Percentiles rank a stretch among this genome's conserved stretches.
Evolutionary conservation across 2,329 filamentous ascomycete genomes (phyloP).

Genomic region (Cercospora nicotianae): DNA sequence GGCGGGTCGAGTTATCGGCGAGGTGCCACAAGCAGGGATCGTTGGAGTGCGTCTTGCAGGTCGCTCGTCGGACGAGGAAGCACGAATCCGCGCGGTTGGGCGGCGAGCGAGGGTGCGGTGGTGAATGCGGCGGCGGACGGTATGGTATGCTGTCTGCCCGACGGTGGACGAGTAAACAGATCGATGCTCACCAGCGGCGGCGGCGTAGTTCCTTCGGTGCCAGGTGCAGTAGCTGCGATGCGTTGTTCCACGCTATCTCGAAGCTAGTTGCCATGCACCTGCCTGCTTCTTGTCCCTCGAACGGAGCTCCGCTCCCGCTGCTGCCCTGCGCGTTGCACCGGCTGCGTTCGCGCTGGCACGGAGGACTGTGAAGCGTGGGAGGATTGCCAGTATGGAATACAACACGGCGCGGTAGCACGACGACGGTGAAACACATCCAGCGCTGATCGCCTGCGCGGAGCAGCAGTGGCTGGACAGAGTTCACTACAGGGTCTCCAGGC

Average conservation of each 20-base stretch:
- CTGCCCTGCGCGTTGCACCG: not conserved
- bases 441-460: not conserved
- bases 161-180: not conserved
- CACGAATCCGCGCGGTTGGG: not conserved
- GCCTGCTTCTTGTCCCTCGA: not conserved
- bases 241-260: not conserved
- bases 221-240: not conserved
- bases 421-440: not conserved
- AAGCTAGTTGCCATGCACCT: not conserved
- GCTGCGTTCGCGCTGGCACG: not conserved
- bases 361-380: not conserved
- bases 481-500: constrained; percentile 5
- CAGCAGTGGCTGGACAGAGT: constrained; percentile 8
- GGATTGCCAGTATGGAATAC: not conserved
- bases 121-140: not conserved
- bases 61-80: not conserved
- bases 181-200: not conserved
- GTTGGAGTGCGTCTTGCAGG: constrained; percentile 9
- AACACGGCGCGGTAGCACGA: not conserved
- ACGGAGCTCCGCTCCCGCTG: not conserved
- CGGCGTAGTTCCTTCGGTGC: not conserved
- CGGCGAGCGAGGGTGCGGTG: not conserved
- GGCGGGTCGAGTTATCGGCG: constrained; percentile 7
- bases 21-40: constrained; percentile 13
- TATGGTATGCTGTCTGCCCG: not conserved